These are phyloP conservation scores for Mortierella sp. DNA, from an alignment of 371 early-diverging fungal species.

Conservation along the genomic window DNA sequence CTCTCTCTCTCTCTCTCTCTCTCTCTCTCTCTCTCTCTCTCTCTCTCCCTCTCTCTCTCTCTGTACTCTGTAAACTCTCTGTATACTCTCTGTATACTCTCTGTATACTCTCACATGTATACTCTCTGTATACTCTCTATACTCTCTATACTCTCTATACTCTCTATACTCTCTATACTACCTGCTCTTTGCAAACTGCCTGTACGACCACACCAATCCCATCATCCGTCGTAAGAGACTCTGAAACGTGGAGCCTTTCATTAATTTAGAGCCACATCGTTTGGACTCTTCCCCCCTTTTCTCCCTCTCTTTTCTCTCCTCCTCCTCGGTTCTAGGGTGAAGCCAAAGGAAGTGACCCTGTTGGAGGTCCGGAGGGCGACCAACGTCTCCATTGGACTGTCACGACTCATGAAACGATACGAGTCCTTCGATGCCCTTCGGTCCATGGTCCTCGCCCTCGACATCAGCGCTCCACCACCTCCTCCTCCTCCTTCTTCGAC, in stretches of 20 bases:
- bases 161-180: neutral
- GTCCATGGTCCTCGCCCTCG: conserved; percentile 34
- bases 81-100: no score
- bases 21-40: no score
- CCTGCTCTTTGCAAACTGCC: neutral
- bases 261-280: conserved; percentile 2
- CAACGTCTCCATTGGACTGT: conserved; percentile 51
- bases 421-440: conserved; percentile 45
- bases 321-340: conserved; percentile 14
- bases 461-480: conserved; percentile 1
- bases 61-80: no score
- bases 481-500: neutral
- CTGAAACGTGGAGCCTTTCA: conserved; percentile 3
- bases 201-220: neutral
- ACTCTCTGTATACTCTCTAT: no score
- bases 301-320: neutral
- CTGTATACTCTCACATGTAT: no score
- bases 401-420: conserved; percentile 43
- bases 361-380: conserved; percentile 45
- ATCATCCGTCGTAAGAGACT: neutral
- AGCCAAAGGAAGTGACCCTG: conserved; percentile 37
- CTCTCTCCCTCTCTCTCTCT: no score
- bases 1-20: no score
- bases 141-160: neutral
- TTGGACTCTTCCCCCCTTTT: neutral